Base-by-base conservation (phyloP, 2,329 filamentous ascomycete genomes). In the Fusarium pseudonygamai region DNA sequence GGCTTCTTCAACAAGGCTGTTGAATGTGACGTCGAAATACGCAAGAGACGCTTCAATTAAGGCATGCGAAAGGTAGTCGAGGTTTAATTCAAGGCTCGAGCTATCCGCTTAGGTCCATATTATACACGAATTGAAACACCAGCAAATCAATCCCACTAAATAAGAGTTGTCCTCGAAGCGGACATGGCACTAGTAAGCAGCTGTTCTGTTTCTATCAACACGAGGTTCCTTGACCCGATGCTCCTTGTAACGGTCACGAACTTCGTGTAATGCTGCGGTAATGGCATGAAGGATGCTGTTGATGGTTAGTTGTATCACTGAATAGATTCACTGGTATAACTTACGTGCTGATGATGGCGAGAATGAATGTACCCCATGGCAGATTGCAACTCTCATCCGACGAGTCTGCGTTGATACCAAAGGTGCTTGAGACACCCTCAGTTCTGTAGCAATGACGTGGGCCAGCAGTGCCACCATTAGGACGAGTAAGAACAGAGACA, bases 331-430 rank as follows among this genome's bases (percentile, higher is more conserved):
- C 0, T 5, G 6, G 2, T 12, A 4, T 3, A 5, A 71, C 68
- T 62, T 67, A 63, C 69, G 69, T 71, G 69, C 69, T 71, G 10
- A 71, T 28, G 13, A 71, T 71, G 6, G 69, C 69, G 4, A 71
- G 36, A 26, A 71, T 55, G 18, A 71, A 71, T 18, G 69, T 71
- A 2, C 69, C 69, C 69, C 69, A 71, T 1, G 69, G 67, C 5
- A 71, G 42, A 9, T 71, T 71, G 14, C 69, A 71, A 8, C 30
- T 67, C 2, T 63, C 39, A 6, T 71, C 69, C 1, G 11, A 20
- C 0, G 34, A 43, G 8, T 55, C 12, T 1, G 37, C 12, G n/a
- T 53, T 30, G 3, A 45, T 40, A 2, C 52, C 61, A 12, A 69
- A 49, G 7, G 67, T 28, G 6, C 47, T 60, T 3, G 20, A 26